These are phyloP conservation scores for Aspergillus oerlinghausenensis DNA, from an alignment of 2,329 filamentous ascomycete genomes.

Conservation along the genomic window DNA sequence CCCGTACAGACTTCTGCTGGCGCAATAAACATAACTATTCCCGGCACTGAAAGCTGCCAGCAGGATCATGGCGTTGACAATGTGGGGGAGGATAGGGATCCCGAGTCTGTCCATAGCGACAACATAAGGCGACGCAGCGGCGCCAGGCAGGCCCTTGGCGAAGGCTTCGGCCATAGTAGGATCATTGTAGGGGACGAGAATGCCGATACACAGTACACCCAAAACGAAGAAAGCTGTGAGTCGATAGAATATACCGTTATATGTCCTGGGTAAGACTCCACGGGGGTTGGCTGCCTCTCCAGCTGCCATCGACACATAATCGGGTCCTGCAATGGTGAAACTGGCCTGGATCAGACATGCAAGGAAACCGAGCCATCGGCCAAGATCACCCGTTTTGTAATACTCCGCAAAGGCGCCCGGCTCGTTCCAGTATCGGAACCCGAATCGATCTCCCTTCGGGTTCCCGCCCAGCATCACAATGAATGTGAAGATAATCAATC, in stretches of 20 bases:
- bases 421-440: slow-evolving; percentile 63
- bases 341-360: slow-evolving; percentile 68
- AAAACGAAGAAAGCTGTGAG: slow-evolving; percentile 71
- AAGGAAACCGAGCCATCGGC: slow-evolving; percentile 71
- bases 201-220: slow-evolving; percentile 67
- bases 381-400: slow-evolving; percentile 60
- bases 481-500: slow-evolving; percentile 71
- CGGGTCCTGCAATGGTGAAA: slow-evolving; percentile 64
- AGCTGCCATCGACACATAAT: slow-evolving; percentile 62
- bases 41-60: slow-evolving; percentile 65
- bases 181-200: slow-evolving; percentile 68
- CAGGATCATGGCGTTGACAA: slow-evolving; percentile 69
- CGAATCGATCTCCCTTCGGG: slow-evolving; percentile 65
- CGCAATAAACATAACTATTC: slow-evolving; percentile 65
- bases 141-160: slow-evolving; percentile 55
- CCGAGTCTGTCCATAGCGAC: slow-evolving; percentile 62
- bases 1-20: slow-evolving; percentile 64
- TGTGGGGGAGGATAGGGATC: slow-evolving; percentile 61
- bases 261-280: slow-evolving; percentile 65
- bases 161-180: slow-evolving; percentile 58
- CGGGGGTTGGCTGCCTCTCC: slow-evolving; percentile 70
- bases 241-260: slow-evolving; percentile 74
- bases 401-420: slow-evolving; percentile 68
- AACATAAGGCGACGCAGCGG: slow-evolving; percentile 67
- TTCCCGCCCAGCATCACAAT: slow-evolving; percentile 80